Base-by-base conservation (phyloP, 768 basidiomycete species). In the Cystofilobasidium ferigula region DNA sequence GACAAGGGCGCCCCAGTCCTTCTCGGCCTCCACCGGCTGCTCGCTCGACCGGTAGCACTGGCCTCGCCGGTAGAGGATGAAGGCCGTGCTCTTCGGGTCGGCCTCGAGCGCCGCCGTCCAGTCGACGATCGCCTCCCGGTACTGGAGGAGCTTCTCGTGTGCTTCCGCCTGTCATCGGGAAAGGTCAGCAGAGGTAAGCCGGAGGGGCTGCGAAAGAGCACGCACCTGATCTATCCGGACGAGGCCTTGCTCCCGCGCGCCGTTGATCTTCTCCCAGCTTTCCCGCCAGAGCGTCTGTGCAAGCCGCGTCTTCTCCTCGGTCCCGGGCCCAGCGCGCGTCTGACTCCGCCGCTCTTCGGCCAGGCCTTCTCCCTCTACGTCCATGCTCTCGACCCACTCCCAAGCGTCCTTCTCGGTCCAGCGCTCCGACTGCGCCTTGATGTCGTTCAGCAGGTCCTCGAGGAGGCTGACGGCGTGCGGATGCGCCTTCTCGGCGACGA, bases 371-470 rank as follows among this genome's bases (percentile, higher is more conserved):
- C 30, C 51, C 28, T 54, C 51, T 26, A 7, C 30, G 3, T 54
- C 51, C 51, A 54, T 54, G 51, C 30, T 54, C 13, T 54, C 51
- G 51, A 54, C 51, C 51, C 51, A 54, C 8, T 28, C 51, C 51
- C 51, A 54, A 5, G 51, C 51, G 51, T 54, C 51, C 51, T 54
- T 54, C 51, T 54, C 51, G 30, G 51, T 54, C 51, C 51, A 54
- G 3, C 51, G 51, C 51, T 54, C 51, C 30, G 51, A 54, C 28
- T 54, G 28, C 13, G 16, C 14, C 51, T 54, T 54, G 51, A 32
- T 16, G 28, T 32, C 5, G 28, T 16, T 16, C 14, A 54, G 30
- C 2, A 54, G 30, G 28, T 54, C 51, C 51, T 54, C 51, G 20
- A 54, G 51, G 28, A 54, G 28, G 28, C 10, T 32, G 51, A 54